Percentiles rank a stretch among this genome's conserved stretches.
phyloP scores from a whole-genome alignment of 192 early-diverging fungal genomes.

The Radiomyces spectabilis region DNA sequence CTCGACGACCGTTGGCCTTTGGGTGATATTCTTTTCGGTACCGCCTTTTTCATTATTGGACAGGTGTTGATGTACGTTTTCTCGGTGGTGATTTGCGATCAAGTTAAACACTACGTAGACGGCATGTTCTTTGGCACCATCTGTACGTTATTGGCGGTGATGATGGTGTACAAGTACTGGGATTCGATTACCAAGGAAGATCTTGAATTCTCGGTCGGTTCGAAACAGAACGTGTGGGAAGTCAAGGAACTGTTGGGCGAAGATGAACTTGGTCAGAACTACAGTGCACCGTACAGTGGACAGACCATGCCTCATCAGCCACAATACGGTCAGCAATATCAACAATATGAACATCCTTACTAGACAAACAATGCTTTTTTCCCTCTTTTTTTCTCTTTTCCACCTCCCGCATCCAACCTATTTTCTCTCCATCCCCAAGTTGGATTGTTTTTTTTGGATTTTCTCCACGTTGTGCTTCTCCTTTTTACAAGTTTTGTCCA shows the following conservation, averaged over 20 bases:
- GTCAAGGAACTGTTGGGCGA: conserved; percentile 64
- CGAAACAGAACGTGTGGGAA: conserved; percentile 75
- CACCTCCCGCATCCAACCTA: neutral
- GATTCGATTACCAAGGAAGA: conserved; percentile 99
- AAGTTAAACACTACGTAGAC: conserved; percentile 92
- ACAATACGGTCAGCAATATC: conserved; percentile 24
- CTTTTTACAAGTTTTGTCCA: neutral
- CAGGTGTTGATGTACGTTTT: conserved; percentile 79
- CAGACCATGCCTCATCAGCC: neutral
- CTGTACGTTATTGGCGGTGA: conserved; percentile 83
- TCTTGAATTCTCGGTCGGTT: conserved; percentile 82
- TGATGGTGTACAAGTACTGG: conserved; percentile 99
- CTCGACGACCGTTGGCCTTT: conserved; percentile 96
- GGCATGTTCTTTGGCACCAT: conserved; percentile 96
- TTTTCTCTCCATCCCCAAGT: neutral
- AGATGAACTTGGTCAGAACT: conserved; percentile 33
- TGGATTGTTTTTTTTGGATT: neutral
- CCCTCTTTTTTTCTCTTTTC: neutral
- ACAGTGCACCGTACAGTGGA: conserved; percentile 18
- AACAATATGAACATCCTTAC: conserved; percentile 16
- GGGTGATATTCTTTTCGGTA: conserved; percentile 86
- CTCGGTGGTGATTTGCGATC: conserved; percentile 74
- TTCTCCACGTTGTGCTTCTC: neutral
- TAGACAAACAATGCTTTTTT: too few species aligned
- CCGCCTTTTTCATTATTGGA: conserved; percentile 81